phyloP scores from a whole-genome alignment of 805 yeast genomes.

The Candida cerambycidarum region DNA sequence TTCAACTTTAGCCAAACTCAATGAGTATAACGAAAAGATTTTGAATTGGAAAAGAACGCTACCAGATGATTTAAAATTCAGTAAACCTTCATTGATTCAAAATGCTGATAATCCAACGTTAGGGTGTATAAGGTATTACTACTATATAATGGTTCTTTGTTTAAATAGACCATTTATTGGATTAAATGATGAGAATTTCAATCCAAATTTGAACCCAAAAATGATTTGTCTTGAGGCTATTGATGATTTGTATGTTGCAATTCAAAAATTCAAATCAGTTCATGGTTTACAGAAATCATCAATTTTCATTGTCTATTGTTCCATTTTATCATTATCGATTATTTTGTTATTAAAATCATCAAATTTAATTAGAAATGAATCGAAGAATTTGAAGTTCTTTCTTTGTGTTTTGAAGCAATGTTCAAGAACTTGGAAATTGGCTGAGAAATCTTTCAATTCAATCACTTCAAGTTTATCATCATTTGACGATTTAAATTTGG shows the following conservation, averaged over 20 bases:
- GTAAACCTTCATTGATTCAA: conserved; percentile 34
- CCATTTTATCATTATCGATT: conserved; percentile 46
- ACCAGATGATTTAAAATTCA: conserved; percentile 53
- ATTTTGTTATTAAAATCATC: conserved; percentile 35
- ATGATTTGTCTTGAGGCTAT: conserved; percentile 39
- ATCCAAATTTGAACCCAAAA: conserved; percentile 21
- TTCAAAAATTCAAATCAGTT: conserved; percentile 32
- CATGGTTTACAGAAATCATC: conserved; percentile 46
- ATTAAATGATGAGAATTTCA: conserved; percentile 22
- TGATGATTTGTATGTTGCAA: conserved; percentile 40
- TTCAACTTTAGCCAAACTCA: conserved; percentile 37
- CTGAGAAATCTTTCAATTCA: conserved; percentile 44
- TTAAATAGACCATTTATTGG: conserved; percentile 61
- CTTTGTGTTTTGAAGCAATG: conserved; percentile 41
- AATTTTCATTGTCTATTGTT: conserved; percentile 47
- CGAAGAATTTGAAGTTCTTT: conserved; percentile 35
- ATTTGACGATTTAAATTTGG: conserved; percentile 13
- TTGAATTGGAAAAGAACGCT: conserved; percentile 51
- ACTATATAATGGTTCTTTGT: conserved; percentile 58
- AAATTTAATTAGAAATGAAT: conserved; percentile 24
- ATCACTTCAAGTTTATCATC: conserved; percentile 33
- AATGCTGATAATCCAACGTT: conserved; percentile 54
- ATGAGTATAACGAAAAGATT: conserved; percentile 50
- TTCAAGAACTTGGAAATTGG: conserved; percentile 48
- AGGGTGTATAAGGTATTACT: conserved; percentile 53